A percentile compares a stretch with the other conserved stretches of the same genome.
These are phyloP conservation scores for Brassica nigra DNA, from an alignment of 345 rosid genomes.

Conservation along the genomic window DNA sequence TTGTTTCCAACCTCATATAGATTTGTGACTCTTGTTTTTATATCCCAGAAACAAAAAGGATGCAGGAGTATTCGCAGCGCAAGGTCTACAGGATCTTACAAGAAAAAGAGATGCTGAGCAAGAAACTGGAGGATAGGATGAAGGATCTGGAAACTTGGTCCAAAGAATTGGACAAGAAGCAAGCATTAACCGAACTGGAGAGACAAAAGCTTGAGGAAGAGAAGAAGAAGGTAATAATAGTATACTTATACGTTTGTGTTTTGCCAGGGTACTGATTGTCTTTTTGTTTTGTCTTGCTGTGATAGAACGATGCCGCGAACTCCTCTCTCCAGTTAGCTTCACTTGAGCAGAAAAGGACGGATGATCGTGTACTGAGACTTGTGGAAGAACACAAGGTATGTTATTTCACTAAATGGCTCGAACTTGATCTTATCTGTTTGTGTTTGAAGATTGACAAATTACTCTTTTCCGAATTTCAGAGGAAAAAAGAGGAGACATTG, in stretches of 20 bases:
- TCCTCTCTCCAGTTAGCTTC: conserved; percentile 78
- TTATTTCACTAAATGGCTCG: conserved; percentile 6
- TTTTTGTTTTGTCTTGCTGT: conserved; percentile 22
- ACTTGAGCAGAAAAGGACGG: conserved; percentile 71
- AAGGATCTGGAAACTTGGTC: conserved; percentile 57
- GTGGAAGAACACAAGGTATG: conserved; percentile 81
- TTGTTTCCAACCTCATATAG: not conserved
- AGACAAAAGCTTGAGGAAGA: conserved; percentile 83
- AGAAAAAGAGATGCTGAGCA: conserved; percentile 63
- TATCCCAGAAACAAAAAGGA: conserved; percentile 63
- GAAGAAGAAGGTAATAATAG: conserved; percentile 57
- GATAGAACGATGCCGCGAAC: conserved; percentile 60
- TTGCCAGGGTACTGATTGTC: conserved; percentile 32
- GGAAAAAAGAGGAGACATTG: conserved; percentile 72
- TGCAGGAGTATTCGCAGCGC: conserved; percentile 67
- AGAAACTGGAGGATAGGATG: conserved; percentile 63
- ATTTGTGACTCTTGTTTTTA: conserved; percentile 16
- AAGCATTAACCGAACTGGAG: conserved; percentile 81
- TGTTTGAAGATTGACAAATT: not conserved
- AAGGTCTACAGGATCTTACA: conserved; percentile 60
- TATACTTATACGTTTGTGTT: not conserved
- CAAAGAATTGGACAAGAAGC: conserved; percentile 72
- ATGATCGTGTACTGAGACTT: conserved; percentile 69
- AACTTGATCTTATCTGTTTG: not conserved
- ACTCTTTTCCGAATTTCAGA: conserved; percentile 50